phyloP scores from a whole-genome alignment of 1,284 basidiomycete genomes.

The Erythrobasidium hasegawianum region DNA sequence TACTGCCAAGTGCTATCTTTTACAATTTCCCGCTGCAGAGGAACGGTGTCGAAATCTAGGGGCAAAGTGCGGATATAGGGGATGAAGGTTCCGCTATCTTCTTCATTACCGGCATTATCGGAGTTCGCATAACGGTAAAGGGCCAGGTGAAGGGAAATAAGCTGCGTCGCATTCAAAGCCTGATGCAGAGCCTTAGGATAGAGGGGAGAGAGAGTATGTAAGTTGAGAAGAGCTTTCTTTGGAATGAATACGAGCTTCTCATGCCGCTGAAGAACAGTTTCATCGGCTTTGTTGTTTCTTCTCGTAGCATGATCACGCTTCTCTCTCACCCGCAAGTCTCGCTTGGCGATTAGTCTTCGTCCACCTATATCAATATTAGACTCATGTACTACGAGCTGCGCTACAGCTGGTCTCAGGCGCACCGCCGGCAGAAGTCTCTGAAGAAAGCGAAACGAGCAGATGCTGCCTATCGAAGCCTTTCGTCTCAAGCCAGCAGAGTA shows the following conservation, averaged over 20 bases:
- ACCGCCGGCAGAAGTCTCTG: constrained; percentile 23
- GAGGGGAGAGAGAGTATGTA: constrained; percentile 11
- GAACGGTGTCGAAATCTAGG: constrained; percentile 25
- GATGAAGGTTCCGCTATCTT: not conserved
- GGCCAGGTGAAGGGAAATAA: constrained; percentile 39
- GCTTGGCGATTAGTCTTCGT: constrained; percentile 19
- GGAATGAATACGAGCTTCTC: constrained; percentile 19
- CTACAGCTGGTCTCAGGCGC: not conserved
- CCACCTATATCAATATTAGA: constrained; percentile 4
- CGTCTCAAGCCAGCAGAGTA: constrained; percentile 25
- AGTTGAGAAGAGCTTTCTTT: constrained; percentile 15
- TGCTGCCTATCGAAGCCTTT: constrained; percentile 19
- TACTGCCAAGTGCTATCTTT: constrained; percentile 1
- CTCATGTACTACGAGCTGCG: not conserved
- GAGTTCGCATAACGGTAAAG: constrained; percentile 9
- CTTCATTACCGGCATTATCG: not conserved
- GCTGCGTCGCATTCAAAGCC: constrained; percentile 36
- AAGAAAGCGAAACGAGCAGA: constrained; percentile 12
- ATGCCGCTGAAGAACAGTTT: constrained; percentile 2
- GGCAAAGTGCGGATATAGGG: constrained; percentile 28
- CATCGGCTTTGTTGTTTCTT: not conserved
- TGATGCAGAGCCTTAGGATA: constrained; percentile 6
- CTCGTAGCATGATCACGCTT: not conserved
- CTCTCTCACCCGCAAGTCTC: constrained; percentile 11
- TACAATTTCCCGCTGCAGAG: constrained; percentile 16